A percentile compares a stretch with the other conserved stretches of the same genome.
Evolutionary conservation across 768 basidiomycete genomes (phyloP).

Genomic region (Amanita pallidorosea): DNA sequence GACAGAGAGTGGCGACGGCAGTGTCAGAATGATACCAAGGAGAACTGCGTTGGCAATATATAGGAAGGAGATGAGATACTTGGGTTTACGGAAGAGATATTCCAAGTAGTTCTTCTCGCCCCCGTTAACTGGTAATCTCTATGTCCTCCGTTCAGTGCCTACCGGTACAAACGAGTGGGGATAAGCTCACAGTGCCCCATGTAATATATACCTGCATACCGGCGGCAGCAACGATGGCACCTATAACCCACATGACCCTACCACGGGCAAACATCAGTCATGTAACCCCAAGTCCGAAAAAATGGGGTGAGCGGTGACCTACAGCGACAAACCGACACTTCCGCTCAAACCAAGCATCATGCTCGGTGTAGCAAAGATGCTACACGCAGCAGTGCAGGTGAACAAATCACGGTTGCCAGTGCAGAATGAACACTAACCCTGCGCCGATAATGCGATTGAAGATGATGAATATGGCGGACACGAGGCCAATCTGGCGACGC

Average conservation of each 20-base stretch:
- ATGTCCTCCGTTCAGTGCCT: not conserved
- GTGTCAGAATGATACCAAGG: slow-evolving; percentile 18
- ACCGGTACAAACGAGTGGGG: not conserved
- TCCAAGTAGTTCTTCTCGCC: slow-evolving; percentile 70
- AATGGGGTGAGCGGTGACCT: too few relatives aligned
- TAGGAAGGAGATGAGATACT: slow-evolving; percentile 42
- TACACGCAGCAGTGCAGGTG: not conserved
- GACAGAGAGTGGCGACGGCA: not conserved
- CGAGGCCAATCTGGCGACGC: slow-evolving; percentile 15
- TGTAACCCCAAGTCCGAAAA: too few relatives aligned
- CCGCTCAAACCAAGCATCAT: not conserved
- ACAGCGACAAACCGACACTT: too few relatives aligned
- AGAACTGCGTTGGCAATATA: slow-evolving; percentile 44
- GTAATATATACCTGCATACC: slow-evolving; percentile 67
- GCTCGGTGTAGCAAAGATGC: not conserved
- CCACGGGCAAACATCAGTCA: not conserved
- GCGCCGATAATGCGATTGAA: slow-evolving; percentile 29
- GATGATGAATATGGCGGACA: slow-evolving; percentile 24
- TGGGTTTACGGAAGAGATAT: slow-evolving; percentile 46
- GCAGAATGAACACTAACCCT: slow-evolving; percentile 14
- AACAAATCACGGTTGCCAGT: not conserved
- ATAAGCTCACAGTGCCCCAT: slow-evolving; percentile 50
- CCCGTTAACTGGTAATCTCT: slow-evolving; percentile 52
- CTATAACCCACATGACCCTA: slow-evolving; percentile 55
- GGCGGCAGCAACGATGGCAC: slow-evolving; percentile 50